Evolutionary conservation across 495 filamentous ascomycete species (phyloP), one percentile per base, ranked within the genome.

Genomic region (Trichoderma parareesei): DNA sequence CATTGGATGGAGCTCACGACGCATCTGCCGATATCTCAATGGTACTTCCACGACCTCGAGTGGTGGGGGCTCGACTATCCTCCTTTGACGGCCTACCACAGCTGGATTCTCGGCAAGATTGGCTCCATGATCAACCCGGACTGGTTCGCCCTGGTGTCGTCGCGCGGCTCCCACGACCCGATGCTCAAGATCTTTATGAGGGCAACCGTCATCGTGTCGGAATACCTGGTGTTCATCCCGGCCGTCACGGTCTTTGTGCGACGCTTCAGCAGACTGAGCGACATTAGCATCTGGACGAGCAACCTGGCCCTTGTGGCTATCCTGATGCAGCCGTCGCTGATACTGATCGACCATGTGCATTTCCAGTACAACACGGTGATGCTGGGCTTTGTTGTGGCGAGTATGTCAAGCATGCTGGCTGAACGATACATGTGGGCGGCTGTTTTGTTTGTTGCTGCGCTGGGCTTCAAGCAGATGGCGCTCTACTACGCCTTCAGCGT

Each of bases 341-440:
- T 97, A 63, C 83, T 98, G 13, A 90, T 98, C 69, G 94, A 98
- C 69, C 93, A 98, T 71, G 90, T 91, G n/a, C 94, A 98, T 76
- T 98, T 98, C 74, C 94, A 98, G 76, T 98, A 96, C 73, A 98
- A 98, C 74, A 94, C 92, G 0, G 92, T 98, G 61, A 98, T 98
- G 94, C 85, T 98, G 5, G 94, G 95, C 0, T 84, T 97, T 27
- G 81, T 92, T 8, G 76, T 93, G 41, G 92, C 92, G 0, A 91
- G 88, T 69, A 85, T 96, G 79, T 92, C 92, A 44, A 92, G 90
- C 74, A 90, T 97, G 70, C 73, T 96, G 48, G 91, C 92, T 3
- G 90, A 89, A 4, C 85, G 91, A 53, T 86, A 88, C 70, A 82
- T 96, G 65, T 97, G 93, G 92, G 84, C 88, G 7, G 90, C 88